These are phyloP conservation scores for Candida xyloterini DNA, from an alignment of 805 yeast species.

Conservation along the genomic window DNA sequence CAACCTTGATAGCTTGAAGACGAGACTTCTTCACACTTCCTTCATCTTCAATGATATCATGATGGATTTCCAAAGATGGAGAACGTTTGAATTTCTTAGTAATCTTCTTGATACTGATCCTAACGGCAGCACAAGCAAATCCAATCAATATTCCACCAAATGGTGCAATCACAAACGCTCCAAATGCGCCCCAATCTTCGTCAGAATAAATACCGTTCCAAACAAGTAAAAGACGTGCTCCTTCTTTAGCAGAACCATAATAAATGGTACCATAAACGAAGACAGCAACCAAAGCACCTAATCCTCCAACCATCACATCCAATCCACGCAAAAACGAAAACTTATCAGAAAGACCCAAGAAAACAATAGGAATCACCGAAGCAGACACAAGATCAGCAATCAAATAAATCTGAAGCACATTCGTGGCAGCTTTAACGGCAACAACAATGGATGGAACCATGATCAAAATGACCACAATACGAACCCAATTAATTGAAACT, in stretches of 20 bases:
- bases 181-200: slow-evolving; percentile 91
- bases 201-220: slow-evolving; percentile 75
- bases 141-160: slow-evolving; percentile 69
- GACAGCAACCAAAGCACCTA: slow-evolving; percentile 77
- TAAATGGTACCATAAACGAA: slow-evolving; percentile 83
- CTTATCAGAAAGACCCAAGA: slow-evolving; percentile 68
- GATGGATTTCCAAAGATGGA: slow-evolving; percentile 11
- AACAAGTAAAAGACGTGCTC: slow-evolving; percentile 70
- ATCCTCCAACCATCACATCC: slow-evolving; percentile 80
- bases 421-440: slow-evolving; percentile 76
- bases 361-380: slow-evolving; percentile 77
- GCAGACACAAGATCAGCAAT: slow-evolving; percentile 90
- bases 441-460: slow-evolving; percentile 88
- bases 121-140: slow-evolving; percentile 44
- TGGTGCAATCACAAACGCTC: slow-evolving; percentile 91
- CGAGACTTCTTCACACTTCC: slow-evolving; percentile 9
- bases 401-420: slow-evolving; percentile 80
- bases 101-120: slow-evolving; percentile 38
- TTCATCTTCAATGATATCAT: slow-evolving; percentile 12
- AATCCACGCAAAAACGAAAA: slow-evolving; percentile 72
- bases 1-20: slow-evolving; percentile 10
- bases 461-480: slow-evolving; percentile 66
- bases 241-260: slow-evolving; percentile 67
- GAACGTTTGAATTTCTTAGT: slow-evolving; percentile 31
- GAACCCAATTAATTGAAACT: slow-evolving; percentile 60